Evolutionary conservation across 2,329 filamentous ascomycete genomes (phyloP), one percentile per base, ranked within the genome.

Genomic region (Tolypocladium ovalisporum): DNA sequence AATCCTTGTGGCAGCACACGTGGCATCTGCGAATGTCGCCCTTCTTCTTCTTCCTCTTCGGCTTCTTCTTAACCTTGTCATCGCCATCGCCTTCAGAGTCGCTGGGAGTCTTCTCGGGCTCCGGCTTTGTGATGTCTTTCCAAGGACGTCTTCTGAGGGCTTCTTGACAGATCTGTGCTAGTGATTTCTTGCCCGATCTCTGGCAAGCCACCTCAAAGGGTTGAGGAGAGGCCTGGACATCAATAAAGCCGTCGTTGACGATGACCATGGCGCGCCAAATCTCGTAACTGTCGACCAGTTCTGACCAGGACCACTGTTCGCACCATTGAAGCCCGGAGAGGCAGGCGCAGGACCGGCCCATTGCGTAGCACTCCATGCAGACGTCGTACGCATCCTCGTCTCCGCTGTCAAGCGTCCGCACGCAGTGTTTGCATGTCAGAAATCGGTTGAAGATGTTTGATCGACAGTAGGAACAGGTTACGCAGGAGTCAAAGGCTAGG

Each of bases 381-480:
- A 99, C 81, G 69, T 99, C 94, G 68, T 97, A 99, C 0, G 89
- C 89, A 67, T 97, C 89, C 57, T 90, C 87, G 19, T 80, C 83
- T 36, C 85, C 88, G 59, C 81, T 81, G 13, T 81, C 76, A 24
- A 89, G 77, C 54, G 79, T 76, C 39, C 86, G 80, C 52, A 90
- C 82, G 69, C 94, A 99, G 56, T 86, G 82, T 58, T 90, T 90
- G 75, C 94, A 99, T 4, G 92, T 96, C 29, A 99, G 74, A 67
- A 99, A 99, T 3, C 91, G 83, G 70, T 99, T 99, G 79, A 97
- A 97, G 57, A 99, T 95, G 67, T 97, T 97, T 61, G 89, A 89
- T 51, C 94, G 81, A 69, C 94, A 99, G 71, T 97, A 99, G 4
- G 93, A 93, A 70, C 94, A 99, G 8, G 91, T 96, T 54, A 99